Percentiles rank a stretch among this genome's conserved stretches.
Evolutionary conservation across 345 rosid genomes (phyloP).

Genomic region (Chamaenerion angustifolium): DNA sequence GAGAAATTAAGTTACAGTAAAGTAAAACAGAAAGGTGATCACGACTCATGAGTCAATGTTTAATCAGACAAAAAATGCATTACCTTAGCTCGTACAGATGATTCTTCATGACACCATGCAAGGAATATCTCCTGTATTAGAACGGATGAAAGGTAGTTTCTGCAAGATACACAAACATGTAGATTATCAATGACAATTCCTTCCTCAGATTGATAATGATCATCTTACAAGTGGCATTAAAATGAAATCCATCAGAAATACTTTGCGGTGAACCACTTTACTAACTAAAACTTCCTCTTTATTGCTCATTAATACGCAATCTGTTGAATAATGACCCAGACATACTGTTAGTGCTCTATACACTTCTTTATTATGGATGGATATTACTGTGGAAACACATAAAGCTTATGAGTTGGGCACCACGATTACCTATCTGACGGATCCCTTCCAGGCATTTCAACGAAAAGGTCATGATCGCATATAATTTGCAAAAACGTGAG

Average conservation of each 20-base stretch:
- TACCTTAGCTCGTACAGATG: constrained; percentile 87
- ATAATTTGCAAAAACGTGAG: constrained; percentile 88
- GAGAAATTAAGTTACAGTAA: too few species aligned
- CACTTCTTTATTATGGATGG: too few species aligned
- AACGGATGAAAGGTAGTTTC: constrained; percentile 95
- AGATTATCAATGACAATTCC: not conserved
- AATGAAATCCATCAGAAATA: not conserved
- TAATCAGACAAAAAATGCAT: constrained; percentile 3
- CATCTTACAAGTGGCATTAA: too few species aligned
- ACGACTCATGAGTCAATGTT: too few species aligned
- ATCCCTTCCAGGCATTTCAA: constrained; percentile 99
- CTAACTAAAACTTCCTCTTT: too few species aligned
- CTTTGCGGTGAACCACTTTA: not conserved
- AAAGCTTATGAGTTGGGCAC: not conserved
- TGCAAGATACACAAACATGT: constrained; percentile 28
- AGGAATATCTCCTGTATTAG: constrained; percentile 93
- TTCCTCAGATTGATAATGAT: too few species aligned
- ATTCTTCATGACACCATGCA: constrained; percentile 93
- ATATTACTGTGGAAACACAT: not conserved
- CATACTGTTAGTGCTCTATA: too few species aligned
- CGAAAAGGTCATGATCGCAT: constrained; percentile 97
- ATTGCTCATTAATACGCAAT: too few species aligned
- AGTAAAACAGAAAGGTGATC: not conserved
- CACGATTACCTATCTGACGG: constrained; percentile 81
- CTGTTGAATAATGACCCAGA: too few species aligned